Conservation (phyloP, 768 basidiomycete species). For the Floccularia luteovirens region DNA sequence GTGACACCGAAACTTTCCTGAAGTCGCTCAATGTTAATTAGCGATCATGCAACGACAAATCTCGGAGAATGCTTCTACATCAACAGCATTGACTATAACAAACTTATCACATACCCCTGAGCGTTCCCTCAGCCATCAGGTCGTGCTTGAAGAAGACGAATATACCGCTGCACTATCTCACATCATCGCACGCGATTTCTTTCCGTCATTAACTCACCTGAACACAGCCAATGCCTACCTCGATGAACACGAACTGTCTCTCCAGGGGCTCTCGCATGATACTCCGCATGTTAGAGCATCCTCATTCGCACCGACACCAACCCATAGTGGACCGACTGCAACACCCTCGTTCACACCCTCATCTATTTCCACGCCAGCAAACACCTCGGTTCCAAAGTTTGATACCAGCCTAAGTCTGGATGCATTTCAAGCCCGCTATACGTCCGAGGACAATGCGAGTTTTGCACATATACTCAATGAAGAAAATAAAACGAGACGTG, state of each 20-base stretch:
- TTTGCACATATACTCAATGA: conserved; percentile 89
- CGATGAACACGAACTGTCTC: too few relatives aligned
- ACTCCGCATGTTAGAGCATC: conserved; percentile 69
- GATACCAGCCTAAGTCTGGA: conserved; percentile 67
- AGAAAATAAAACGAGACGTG: conserved; percentile 78
- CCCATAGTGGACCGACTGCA: conserved; percentile 47
- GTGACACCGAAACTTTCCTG: too few relatives aligned
- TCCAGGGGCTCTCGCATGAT: conserved; percentile 72
- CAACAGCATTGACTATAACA: too few relatives aligned
- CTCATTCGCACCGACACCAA: conserved; percentile 62
- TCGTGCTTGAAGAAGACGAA: conserved; percentile 86
- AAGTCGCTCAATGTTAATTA: too few relatives aligned
- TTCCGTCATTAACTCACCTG: conserved; percentile 85
- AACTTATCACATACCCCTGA: conserved; percentile 11
- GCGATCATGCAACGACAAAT: too few relatives aligned
- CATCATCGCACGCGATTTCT: conserved; percentile 97
- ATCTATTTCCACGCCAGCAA: conserved; percentile 36
- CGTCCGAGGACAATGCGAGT: conserved; percentile 96
- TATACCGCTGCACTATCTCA: conserved; percentile 85
- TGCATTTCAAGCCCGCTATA: conserved; percentile 84
- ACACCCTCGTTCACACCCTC: conserved; percentile 52
- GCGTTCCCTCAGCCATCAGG: conserved; percentile 65
- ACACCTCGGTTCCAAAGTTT: conserved; percentile 50
- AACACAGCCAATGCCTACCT: conserved; percentile 87
- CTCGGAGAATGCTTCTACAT: too few relatives aligned